These are phyloP conservation scores for Aspergillus sclerotialis DNA, from an alignment of 2,329 filamentous ascomycete genomes.

Conservation along the genomic window DNA sequence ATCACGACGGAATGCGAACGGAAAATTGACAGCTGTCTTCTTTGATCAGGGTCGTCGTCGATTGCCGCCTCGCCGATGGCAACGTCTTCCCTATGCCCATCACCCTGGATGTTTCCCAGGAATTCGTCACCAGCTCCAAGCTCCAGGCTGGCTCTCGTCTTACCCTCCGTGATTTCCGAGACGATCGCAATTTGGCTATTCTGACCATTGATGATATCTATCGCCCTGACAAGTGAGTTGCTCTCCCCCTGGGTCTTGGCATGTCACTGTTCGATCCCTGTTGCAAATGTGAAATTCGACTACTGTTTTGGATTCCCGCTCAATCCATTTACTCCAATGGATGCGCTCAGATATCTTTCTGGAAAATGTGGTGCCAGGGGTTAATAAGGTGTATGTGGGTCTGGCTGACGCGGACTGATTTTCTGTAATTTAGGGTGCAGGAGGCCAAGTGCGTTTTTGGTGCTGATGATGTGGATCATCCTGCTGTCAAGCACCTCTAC, in stretches of 20 bases:
- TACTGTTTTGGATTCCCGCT: background rate
- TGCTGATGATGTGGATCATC: slow-evolving; percentile 83
- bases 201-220: slow-evolving; percentile 94
- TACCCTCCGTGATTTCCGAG: slow-evolving; percentile 88
- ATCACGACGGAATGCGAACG: slow-evolving; percentile 3
- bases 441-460: slow-evolving; percentile 95
- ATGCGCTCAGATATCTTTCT: background rate
- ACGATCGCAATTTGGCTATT: slow-evolving; percentile 93
- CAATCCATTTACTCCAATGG: slow-evolving; percentile 4
- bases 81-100: slow-evolving; percentile 96
- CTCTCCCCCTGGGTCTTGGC: background rate
- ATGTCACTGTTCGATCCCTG: slow-evolving; percentile 2
- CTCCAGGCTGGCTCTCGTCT: slow-evolving; percentile 76
- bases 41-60: slow-evolving; percentile 67
- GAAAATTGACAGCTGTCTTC: slow-evolving; percentile 8
- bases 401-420: slow-evolving; percentile 19
- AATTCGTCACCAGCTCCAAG: slow-evolving; percentile 65
- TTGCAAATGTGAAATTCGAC: background rate
- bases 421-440: slow-evolving; percentile 58
- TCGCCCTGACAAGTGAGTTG: slow-evolving; percentile 79
- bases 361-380: slow-evolving; percentile 6
- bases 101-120: slow-evolving; percentile 74
- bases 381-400: slow-evolving; percentile 13
- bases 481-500: slow-evolving; percentile 85
- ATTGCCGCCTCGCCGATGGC: slow-evolving; percentile 79